These are phyloP conservation scores for Citrus hindsii DNA, from an alignment of 345 rosid species.

Conservation along the genomic window DNA sequence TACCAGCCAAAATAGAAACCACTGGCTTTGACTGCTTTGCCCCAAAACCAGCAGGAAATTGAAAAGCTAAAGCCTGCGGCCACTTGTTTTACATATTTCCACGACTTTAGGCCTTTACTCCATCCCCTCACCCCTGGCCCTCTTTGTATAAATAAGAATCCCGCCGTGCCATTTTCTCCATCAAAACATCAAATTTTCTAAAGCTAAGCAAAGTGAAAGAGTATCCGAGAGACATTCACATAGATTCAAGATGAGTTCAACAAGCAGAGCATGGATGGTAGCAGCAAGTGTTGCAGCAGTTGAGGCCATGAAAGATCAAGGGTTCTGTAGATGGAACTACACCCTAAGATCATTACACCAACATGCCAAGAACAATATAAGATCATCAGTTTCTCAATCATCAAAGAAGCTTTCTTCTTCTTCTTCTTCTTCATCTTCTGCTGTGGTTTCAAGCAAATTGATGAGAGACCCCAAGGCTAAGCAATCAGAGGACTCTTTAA, in stretches of 20 bases:
- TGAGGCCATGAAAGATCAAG: slow-evolving; percentile 63
- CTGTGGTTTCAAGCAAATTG: neutral
- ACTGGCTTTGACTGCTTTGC: neutral
- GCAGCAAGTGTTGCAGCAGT: slow-evolving; percentile 56
- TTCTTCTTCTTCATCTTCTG: neutral
- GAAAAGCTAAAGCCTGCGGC: neutral
- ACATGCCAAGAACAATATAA: slow-evolving; percentile 33
- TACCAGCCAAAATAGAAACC: too few species aligned
- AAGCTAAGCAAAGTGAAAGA: neutral
- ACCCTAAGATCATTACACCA: slow-evolving; percentile 36
- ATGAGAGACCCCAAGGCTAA: slow-evolving; percentile 3
- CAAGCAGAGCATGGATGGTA: slow-evolving; percentile 47
- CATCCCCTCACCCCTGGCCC: too few species aligned
- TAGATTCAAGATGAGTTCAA: slow-evolving; percentile 12
- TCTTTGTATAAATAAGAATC: neutral
- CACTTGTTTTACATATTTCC: neutral
- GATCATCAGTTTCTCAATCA: slow-evolving; percentile 40
- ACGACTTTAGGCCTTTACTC: neutral
- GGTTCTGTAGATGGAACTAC: slow-evolving; percentile 59
- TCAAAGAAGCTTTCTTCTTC: slow-evolving; percentile 41
- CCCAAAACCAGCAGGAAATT: neutral
- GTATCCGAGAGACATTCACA: neutral
- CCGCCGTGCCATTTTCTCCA: neutral
- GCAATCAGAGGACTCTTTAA: slow-evolving; percentile 41
- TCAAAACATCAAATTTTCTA: neutral